Evolutionary conservation across 1,284 basidiomycete genomes (phyloP).

Genomic region (Hypsizygus ulmarius): DNA sequence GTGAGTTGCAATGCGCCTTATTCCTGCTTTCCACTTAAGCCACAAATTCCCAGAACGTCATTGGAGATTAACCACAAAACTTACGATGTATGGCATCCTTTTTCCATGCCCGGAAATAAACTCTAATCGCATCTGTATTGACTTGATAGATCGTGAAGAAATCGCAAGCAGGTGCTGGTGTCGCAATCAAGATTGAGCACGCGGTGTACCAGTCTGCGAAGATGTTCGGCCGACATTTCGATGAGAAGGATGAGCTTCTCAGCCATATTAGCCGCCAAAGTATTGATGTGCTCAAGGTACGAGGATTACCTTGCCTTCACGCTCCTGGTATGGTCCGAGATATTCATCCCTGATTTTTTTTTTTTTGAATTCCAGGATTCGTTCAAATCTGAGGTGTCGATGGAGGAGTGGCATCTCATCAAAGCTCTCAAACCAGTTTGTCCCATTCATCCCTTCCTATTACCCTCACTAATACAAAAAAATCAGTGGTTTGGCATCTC

Average conservation of each 20-base stretch:
- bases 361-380: slow-evolving; percentile 51
- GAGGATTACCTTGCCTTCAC: slow-evolving; percentile 12
- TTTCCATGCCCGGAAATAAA: slow-evolving; percentile 16
- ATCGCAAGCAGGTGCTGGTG: slow-evolving; percentile 90
- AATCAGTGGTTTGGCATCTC: slow-evolving; percentile 47
- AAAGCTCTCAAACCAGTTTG: slow-evolving; percentile 86
- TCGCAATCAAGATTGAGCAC: slow-evolving; percentile 98
- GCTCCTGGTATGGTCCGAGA: slow-evolving; percentile 1
- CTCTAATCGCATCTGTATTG: slow-evolving; percentile 20
- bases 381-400: slow-evolving; percentile 89
- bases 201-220: slow-evolving; percentile 95
- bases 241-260: slow-evolving; percentile 93
- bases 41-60: slow-evolving; percentile 62
- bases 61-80: slow-evolving; percentile 93
- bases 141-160: slow-evolving; percentile 79
- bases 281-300: slow-evolving; percentile 92
- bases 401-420: slow-evolving; percentile 94
- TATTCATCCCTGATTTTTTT: slow-evolving; percentile 10
- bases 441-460: slow-evolving; percentile 5
- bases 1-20: slow-evolving; percentile 45
- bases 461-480: slow-evolving; percentile 5
- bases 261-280: slow-evolving; percentile 90
- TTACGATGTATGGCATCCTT: slow-evolving; percentile 53
- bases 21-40: slow-evolving; percentile 8
- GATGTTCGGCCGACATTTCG: slow-evolving; percentile 93